phyloP scores from a whole-genome alignment of 495 filamentous ascomycete genomes.

The Neurospora africana region DNA sequence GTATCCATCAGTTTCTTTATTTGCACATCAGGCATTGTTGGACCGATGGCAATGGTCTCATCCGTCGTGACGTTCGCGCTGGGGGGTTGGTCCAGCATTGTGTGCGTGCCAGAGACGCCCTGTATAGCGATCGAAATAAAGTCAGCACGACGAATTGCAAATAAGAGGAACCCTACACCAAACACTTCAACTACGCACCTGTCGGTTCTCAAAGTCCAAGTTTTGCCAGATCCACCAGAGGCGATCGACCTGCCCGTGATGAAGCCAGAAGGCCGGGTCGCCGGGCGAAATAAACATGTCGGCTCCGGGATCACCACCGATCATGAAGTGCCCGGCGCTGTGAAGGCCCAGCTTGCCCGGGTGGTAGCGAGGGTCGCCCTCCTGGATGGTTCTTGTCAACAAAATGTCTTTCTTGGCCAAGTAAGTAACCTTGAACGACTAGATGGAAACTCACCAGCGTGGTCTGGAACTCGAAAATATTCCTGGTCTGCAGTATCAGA shows the following conservation, averaged over 20 bases:
- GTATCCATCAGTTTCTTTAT: constrained; percentile 23
- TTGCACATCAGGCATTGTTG: constrained; percentile 2
- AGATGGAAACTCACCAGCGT: constrained; percentile 14
- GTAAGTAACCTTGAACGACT: constrained; percentile 1
- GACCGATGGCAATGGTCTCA: constrained; percentile 15
- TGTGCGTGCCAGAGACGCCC: constrained; percentile 28
- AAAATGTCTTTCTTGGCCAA: not conserved
- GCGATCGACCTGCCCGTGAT: constrained; percentile 56
- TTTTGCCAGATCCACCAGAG: constrained; percentile 62
- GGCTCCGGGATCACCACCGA: constrained; percentile 45
- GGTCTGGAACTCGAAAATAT: constrained; percentile 44
- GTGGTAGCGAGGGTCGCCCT: constrained; percentile 36
- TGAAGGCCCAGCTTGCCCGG: constrained; percentile 41
- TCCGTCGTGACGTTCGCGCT: constrained; percentile 25
- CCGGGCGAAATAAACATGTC: constrained; percentile 49
- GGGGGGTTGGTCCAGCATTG: constrained; percentile 27
- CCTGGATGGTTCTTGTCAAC: not conserved
- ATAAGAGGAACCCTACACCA: constrained; percentile 29
- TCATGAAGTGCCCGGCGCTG: constrained; percentile 51
- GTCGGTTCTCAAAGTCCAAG: constrained; percentile 34
- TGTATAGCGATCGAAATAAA: constrained; percentile 1
- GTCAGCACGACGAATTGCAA: constrained; percentile 15
- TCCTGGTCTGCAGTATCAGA: constrained; percentile 34
- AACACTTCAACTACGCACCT: constrained; percentile 11
- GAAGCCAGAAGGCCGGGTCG: constrained; percentile 59